phyloP scores from a whole-genome alignment of 768 basidiomycete genomes.

The Leccinum boreale region DNA sequence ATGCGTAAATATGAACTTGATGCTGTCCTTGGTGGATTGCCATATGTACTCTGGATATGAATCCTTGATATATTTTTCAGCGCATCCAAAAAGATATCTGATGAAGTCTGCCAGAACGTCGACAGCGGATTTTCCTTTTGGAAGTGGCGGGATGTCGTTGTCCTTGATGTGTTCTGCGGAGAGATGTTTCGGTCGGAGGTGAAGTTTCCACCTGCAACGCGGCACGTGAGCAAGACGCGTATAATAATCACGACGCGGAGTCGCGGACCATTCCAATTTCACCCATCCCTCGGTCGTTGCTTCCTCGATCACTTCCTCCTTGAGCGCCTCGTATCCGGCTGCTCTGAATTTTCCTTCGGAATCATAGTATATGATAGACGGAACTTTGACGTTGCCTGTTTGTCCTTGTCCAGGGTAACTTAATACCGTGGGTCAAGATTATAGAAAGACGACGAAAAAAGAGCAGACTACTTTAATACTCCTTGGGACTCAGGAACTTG shows the following conservation, averaged over 20 bases:
- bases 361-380: constrained; percentile 38
- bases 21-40: constrained; percentile 37
- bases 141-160: constrained; percentile 37
- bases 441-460: background rate
- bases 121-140: constrained; percentile 34
- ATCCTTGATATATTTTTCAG: constrained; percentile 42
- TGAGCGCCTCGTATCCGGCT: constrained; percentile 34
- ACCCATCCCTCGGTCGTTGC: constrained; percentile 40
- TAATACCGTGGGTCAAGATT: background rate
- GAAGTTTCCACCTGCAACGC: constrained; percentile 32
- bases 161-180: constrained; percentile 1
- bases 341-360: constrained; percentile 20
- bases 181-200: constrained; percentile 35
- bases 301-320: constrained; percentile 31
- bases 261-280: constrained; percentile 41
- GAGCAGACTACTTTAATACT: background rate
- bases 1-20: constrained; percentile 52
- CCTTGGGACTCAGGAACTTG: background rate
- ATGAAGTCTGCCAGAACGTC: constrained; percentile 46
- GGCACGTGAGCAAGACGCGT: no score
- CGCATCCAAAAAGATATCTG: constrained; percentile 41
- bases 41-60: constrained; percentile 42
- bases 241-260: constrained; percentile 6
- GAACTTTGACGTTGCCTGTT: background rate
- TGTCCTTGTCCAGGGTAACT: background rate